Evolutionary conservation across 176 grass and related monocot genomes (phyloP).

Genomic region (Stipa capillata): DNA sequence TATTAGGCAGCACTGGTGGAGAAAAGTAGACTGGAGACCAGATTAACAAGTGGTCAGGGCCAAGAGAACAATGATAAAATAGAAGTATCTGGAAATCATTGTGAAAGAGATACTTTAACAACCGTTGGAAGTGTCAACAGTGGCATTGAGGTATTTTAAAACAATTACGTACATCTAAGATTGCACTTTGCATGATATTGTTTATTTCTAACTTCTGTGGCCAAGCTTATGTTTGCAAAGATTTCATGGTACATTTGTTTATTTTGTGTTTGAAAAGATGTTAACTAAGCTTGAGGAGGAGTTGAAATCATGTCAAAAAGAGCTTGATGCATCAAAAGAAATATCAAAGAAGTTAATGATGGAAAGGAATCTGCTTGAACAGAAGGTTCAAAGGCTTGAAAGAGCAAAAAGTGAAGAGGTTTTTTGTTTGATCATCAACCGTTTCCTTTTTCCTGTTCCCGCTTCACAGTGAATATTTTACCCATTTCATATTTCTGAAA

Average conservation of each 20-base stretch:
- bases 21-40: conserved; percentile 73
- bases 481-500: conserved; percentile 22
- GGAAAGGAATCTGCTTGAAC: conserved; percentile 82
- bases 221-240: not conserved
- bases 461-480: not conserved
- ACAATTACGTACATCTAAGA: not conserved
- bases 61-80: conserved; percentile 25
- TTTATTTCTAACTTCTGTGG: not conserved
- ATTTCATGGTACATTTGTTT: not conserved
- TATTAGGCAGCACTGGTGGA: conserved; percentile 66
- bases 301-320: conserved; percentile 59
- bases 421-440: not conserved
- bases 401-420: conserved; percentile 82
- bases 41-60: conserved; percentile 30
- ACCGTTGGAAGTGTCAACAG: conserved; percentile 27
- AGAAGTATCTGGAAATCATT: conserved; percentile 3
- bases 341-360: conserved; percentile 37
- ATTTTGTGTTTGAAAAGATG: conserved; percentile 42
- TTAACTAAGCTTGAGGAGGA: conserved; percentile 78
- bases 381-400: conserved; percentile 80
- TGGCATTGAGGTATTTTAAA: conserved; percentile 35
- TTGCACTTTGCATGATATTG: not conserved
- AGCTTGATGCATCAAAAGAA: conserved; percentile 77
- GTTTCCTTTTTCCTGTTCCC: not conserved
- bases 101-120: conserved; percentile 26